Conservation (phyloP, 2,329 filamentous ascomycete species). For the Daldinia sp. region DNA sequence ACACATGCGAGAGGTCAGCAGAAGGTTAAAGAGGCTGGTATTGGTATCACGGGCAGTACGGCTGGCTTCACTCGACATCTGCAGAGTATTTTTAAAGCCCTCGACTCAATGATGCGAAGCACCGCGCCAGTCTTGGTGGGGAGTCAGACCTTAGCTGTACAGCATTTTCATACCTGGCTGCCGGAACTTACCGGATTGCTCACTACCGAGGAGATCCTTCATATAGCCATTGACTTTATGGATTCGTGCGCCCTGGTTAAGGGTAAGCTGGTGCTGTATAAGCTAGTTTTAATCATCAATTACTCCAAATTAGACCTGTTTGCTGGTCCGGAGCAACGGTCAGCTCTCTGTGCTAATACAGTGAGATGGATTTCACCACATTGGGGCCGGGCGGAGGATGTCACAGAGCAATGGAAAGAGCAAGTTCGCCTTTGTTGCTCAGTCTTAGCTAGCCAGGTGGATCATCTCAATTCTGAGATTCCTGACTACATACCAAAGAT, state of each 20-base stretch:
- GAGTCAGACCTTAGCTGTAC: conserved; percentile 92
- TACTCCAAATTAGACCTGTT: conserved; percentile 87
- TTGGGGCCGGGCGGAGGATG: conserved; percentile 79
- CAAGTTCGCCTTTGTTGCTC: conserved; percentile 95
- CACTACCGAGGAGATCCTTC: conserved; percentile 82
- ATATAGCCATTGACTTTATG: conserved; percentile 92
- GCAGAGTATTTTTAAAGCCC: conserved; percentile 85
- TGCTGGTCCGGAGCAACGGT: conserved; percentile 76
- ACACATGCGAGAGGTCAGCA: conserved; percentile 88
- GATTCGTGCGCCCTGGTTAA: conserved; percentile 88
- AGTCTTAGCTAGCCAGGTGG: conserved; percentile 85
- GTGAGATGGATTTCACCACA: conserved; percentile 91
- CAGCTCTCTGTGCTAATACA: conserved; percentile 79
- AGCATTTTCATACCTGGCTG: conserved; percentile 98
- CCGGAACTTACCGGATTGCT: conserved; percentile 84
- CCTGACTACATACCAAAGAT: conserved; percentile 91
- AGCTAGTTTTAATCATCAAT: conserved; percentile 91
- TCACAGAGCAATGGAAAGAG: conserved; percentile 88
- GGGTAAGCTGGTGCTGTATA: conserved; percentile 90
- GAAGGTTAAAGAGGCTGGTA: conserved; percentile 84
- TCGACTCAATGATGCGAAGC: conserved; percentile 91
- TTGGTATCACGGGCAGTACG: conserved; percentile 80
- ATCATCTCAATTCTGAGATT: conserved; percentile 79
- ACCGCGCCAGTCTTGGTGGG: conserved; percentile 85
- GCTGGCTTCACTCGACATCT: conserved; percentile 82